These are phyloP conservation scores for Actinomortierella ambigua DNA, from an alignment of 371 early-diverging fungal genomes.

Conservation along the genomic window DNA sequence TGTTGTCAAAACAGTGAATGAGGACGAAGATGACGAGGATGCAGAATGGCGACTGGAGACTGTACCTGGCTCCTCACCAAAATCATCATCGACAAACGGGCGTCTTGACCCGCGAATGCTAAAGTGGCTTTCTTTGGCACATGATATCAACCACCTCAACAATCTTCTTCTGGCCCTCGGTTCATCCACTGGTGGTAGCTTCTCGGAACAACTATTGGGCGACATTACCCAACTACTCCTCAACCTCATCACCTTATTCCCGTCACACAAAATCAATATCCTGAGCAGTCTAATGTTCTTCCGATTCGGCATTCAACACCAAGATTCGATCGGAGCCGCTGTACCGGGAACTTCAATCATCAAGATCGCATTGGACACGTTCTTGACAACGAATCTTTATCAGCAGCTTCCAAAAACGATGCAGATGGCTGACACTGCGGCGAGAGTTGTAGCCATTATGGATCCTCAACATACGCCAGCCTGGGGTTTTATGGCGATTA, in stretches of 20 bases:
- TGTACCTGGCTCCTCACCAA: constrained; percentile 12
- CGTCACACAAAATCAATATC: constrained; percentile 57
- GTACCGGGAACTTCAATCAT: constrained; percentile 22
- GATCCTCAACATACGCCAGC: constrained; percentile 40
- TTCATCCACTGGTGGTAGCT: no score
- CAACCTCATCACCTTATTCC: constrained; percentile 65
- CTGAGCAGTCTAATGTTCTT: constrained; percentile 60
- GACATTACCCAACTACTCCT: constrained; percentile 56
- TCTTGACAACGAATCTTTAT: constrained; percentile 22
- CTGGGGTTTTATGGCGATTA: constrained; percentile 66
- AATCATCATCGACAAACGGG: constrained; percentile 11
- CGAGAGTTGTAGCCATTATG: constrained; percentile 19
- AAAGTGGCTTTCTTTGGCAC: constrained; percentile 53
- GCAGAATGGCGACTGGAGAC: constrained; percentile 30
- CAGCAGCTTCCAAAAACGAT: constrained; percentile 12
- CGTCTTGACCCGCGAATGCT: constrained; percentile 50
- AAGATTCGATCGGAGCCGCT: constrained; percentile 1
- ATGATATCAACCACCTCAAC: constrained; percentile 52
- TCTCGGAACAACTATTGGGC: constrained; percentile 5
- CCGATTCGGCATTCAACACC: constrained; percentile 17
- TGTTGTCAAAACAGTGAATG: constrained; percentile 25
- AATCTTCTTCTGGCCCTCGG: constrained; percentile 52
- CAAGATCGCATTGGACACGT: constrained; percentile 37
- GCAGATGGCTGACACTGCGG: constrained; percentile 9
- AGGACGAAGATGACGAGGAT: constrained; percentile 54